These are phyloP conservation scores for Prunus salicina DNA, from an alignment of 306 rosid species.

Conservation along the genomic window DNA sequence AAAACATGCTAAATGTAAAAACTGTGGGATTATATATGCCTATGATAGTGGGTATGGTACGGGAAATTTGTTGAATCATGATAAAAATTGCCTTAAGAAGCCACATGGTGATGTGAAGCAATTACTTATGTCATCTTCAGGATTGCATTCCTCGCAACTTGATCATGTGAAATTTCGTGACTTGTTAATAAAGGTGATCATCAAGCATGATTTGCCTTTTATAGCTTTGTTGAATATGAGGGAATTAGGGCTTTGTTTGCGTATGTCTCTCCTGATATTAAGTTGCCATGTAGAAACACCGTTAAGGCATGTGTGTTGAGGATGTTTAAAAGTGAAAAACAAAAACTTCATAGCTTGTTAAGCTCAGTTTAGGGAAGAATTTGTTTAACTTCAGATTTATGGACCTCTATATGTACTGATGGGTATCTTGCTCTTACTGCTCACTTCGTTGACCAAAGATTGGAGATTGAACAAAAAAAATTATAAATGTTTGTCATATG, in stretches of 20 bases:
- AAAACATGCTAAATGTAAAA: not conserved
- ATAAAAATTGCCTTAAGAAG: not conserved
- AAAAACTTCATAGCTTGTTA: too few relatives aligned
- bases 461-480: too few relatives aligned
- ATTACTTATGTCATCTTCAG: not conserved
- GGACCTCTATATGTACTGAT: not conserved
- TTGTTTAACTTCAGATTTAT: not conserved
- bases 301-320: too few relatives aligned
- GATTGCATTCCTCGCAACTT: not conserved
- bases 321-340: too few relatives aligned
- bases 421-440: too few relatives aligned
- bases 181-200: not conserved
- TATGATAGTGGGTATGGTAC: not conserved
- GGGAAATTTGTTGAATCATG: not conserved
- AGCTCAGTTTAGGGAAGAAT: too few relatives aligned
- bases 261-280: too few relatives aligned
- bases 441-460: too few relatives aligned
- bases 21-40: not conserved
- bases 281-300: too few relatives aligned
- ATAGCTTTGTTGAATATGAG: too few relatives aligned
- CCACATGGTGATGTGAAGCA: rapidly evolving
- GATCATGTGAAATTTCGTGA: not conserved
- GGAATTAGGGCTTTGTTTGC: too few relatives aligned
- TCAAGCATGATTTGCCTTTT: not conserved
- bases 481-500: too few relatives aligned